These are phyloP conservation scores for Lactifluus volemus DNA, from an alignment of 768 basidiomycete species.

Conservation along the genomic window DNA sequence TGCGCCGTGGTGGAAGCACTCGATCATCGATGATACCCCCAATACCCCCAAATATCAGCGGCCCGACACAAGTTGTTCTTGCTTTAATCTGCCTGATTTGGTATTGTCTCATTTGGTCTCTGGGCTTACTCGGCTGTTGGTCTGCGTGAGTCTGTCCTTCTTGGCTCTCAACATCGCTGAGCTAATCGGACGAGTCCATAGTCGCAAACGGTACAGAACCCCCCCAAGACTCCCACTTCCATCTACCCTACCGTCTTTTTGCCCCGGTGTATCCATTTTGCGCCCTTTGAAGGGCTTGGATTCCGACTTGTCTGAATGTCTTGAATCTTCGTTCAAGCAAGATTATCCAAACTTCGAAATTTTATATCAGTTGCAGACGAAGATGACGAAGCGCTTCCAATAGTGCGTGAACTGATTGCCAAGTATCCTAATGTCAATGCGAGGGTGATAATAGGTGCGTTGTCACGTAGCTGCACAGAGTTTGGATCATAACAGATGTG, in stretches of 20 bases:
- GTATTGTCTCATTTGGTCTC: conserved; percentile 35
- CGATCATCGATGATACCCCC: too few species aligned
- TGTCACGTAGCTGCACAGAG: neutral
- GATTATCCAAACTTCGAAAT: conserved; percentile 91
- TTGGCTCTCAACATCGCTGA: neutral
- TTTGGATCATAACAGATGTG: neutral
- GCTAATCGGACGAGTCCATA: conserved; percentile 25
- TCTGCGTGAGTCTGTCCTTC: conserved; percentile 21
- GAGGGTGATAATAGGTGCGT: conserved; percentile 66
- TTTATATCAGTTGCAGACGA: conserved; percentile 84
- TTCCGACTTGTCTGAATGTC: conserved; percentile 90
- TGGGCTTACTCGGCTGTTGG: conserved; percentile 24
- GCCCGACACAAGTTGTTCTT: neutral
- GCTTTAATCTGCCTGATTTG: conserved; percentile 26
- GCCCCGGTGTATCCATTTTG: conserved; percentile 88
- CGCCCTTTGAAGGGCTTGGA: conserved; percentile 94
- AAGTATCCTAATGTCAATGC: conserved; percentile 74
- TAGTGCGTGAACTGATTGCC: conserved; percentile 67
- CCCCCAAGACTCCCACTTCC: conserved; percentile 51
- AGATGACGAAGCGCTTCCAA: conserved; percentile 73
- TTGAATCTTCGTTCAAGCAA: conserved; percentile 87
- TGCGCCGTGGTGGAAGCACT: too few species aligned
- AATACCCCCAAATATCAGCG: neutral
- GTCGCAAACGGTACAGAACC: conserved; percentile 66
- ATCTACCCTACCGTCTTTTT: conserved; percentile 35